These are phyloP conservation scores for Papilionanthe hybrid DNA, from an alignment of 116 monocot genomes.

Conservation along the genomic window DNA sequence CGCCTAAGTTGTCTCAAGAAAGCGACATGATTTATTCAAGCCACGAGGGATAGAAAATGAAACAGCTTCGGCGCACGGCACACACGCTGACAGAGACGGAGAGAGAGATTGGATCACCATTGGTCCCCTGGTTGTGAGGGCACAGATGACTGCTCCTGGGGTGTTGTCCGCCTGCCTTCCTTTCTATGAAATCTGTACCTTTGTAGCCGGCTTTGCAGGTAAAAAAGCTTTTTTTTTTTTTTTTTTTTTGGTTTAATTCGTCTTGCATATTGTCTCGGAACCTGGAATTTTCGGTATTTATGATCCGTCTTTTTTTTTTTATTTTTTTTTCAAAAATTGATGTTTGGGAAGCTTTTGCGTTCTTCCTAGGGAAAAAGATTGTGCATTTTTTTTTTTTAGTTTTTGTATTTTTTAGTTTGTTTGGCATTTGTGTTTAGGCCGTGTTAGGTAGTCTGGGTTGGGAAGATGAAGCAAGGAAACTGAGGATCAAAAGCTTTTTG, in stretches of 20 bases:
- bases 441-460: background rate
- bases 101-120: background rate
- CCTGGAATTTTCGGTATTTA: background rate
- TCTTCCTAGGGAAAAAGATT: background rate
- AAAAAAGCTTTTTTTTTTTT: background rate
- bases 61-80: too few relatives aligned
- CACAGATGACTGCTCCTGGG: background rate
- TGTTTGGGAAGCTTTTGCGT: background rate
- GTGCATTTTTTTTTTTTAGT: background rate
- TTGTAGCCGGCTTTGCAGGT: slow-evolving; percentile 61
- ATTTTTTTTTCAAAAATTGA: background rate
- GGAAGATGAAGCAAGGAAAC: background rate
- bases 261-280: background rate
- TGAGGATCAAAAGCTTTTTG: background rate
- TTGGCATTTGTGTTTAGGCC: too few relatives aligned
- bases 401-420: background rate
- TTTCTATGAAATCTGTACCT: slow-evolving; percentile 35
- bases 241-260: too few relatives aligned
- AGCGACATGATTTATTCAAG: too few relatives aligned
- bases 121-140: background rate
- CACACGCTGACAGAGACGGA: background rate
- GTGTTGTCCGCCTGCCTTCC: background rate
- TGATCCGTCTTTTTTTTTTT: background rate
- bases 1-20: too few relatives aligned
- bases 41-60: too few relatives aligned